Conservation (phyloP, 164 flowering plant genomes). For the Taxillus chinensis region DNA sequence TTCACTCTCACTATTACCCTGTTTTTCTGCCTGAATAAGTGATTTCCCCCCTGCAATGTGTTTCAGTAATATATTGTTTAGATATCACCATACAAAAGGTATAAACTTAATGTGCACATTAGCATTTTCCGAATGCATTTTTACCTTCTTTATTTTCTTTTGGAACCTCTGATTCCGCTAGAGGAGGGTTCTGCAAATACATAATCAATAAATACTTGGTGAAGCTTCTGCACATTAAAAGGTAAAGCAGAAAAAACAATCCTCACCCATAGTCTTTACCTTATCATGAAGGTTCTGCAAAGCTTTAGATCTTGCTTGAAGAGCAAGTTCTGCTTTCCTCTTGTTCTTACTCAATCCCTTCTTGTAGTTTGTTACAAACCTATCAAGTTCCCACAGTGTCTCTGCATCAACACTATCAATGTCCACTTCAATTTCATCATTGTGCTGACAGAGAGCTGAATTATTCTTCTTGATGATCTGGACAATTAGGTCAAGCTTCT, state of each 20-base stretch:
- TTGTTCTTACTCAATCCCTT: constrained; percentile 54
- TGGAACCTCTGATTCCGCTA: constrained; percentile 16
- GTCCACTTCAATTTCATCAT: constrained; percentile 66
- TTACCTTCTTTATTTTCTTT: constrained; percentile 28
- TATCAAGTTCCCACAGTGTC: constrained; percentile 69
- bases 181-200: constrained; percentile 18
- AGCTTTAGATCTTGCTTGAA: constrained; percentile 23
- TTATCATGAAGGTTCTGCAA: constrained; percentile 19
- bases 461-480: constrained; percentile 56
- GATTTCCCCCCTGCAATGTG: constrained; percentile 35
- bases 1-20: constrained; percentile 34
- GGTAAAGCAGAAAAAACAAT: background rate
- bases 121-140: background rate
- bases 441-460: constrained; percentile 36
- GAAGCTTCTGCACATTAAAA: background rate
- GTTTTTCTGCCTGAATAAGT: constrained; percentile 32
- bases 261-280: constrained; percentile 13
- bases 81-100: background rate
- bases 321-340: constrained; percentile 43
- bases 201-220: background rate
- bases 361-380: constrained; percentile 57
- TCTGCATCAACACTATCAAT: constrained; percentile 65
- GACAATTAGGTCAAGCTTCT: constrained; percentile 51
- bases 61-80: background rate
- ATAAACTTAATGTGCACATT: background rate